Evolutionary conservation across 345 rosid genomes (phyloP), one percentile per base, ranked within the genome.

Genomic region (Stellera chamaejasme): DNA sequence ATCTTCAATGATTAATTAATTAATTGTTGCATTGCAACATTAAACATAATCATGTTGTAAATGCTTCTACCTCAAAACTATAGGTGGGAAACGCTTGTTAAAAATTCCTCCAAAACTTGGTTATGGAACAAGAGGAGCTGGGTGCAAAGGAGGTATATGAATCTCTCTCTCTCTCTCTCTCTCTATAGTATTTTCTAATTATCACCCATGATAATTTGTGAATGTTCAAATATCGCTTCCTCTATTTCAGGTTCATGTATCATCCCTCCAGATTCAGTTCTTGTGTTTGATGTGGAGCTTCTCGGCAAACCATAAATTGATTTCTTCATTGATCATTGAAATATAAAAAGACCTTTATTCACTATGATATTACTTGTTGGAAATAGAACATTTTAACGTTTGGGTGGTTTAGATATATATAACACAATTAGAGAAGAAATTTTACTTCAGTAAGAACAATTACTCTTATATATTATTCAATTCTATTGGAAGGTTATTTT

Each of bases 121-220:
- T 5, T 92, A 88, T 68, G 96, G 98, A 60, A 57, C 74, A 68
- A 76, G 98, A 75, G 96, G 96, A 4, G 96, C 98, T 4, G 93
- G 98, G 7, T 92, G 98, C 77, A 88, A 47, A 71, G 96, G 88
- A 82, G 96, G 98, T 87, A 66, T 57, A 56, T 25, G 3, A 11
- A 36, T 28, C 45, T 15, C 27, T 49, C 4, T 36, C 10, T 16
- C 13, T 2, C 43, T 26, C 39, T 12, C 39, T 4, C n/a, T 2
- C 41, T 19, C 23, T 19, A 10, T 10, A 19, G 2, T 13, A 10
- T 42, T 64, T 56, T 2, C 9, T 52, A 3, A 52, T 32, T 12
- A 5, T 19, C 45, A 25, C 48, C 5, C 42, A 5, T 2, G 61
- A 10, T 6, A 2, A 58, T 23, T 58, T 28, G 1, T 0, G 12